These are phyloP conservation scores for Dipteronia sinensis DNA, from an alignment of 345 rosid species.

Conservation along the genomic window DNA sequence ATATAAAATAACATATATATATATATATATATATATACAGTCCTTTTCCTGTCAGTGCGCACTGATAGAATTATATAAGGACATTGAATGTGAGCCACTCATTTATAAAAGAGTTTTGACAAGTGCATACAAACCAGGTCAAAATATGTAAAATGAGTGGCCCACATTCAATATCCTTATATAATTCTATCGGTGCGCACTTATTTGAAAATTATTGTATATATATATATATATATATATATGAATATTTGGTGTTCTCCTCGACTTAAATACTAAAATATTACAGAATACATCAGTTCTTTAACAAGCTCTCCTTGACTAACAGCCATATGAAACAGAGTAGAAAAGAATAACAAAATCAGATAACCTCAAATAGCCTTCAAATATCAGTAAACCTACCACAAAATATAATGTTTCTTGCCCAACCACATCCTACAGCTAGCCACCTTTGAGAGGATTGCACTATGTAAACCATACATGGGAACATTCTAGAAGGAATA, in stretches of 20 bases:
- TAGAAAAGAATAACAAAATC: not conserved
- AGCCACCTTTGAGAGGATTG: not conserved
- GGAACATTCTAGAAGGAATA: not conserved
- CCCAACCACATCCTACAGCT: not conserved
- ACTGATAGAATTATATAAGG: no score
- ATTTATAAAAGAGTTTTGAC: no score
- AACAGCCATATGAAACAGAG: slow-evolving; percentile 1
- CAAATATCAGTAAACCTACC: not conserved
- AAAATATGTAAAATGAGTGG: no score
- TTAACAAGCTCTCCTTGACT: not conserved
- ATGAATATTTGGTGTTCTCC: not conserved
- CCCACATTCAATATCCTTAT: no score
- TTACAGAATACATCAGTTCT: not conserved
- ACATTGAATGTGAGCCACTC: no score
- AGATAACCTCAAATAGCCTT: not conserved
- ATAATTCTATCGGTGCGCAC: no score
- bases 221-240: no score
- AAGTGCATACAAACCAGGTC: no score
- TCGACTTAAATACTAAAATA: not conserved
- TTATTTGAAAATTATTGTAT: no score
- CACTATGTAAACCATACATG: not conserved
- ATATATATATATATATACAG: no score
- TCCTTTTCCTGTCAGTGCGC: no score
- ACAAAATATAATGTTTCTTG: not conserved
- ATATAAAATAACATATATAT: not conserved